Conservation (phyloP, 139 green algal species). For the Volvox africanus region DNA sequence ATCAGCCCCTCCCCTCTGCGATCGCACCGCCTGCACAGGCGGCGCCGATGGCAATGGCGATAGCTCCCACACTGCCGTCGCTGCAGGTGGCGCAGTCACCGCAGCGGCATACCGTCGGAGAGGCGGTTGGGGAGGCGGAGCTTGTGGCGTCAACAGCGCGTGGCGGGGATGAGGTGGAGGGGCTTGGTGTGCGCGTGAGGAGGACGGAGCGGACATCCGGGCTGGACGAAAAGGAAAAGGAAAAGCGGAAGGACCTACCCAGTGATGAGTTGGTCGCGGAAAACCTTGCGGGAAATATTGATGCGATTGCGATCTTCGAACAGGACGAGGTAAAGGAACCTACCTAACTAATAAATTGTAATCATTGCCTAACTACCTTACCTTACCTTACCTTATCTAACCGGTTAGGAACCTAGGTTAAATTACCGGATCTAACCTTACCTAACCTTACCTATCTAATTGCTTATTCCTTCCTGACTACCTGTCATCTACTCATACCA, state of each 20-base stretch:
- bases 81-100: not conserved
- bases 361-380: not conserved
- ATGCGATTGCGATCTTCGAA: slow-evolving; percentile 30
- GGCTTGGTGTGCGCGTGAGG: not conserved
- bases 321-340: not conserved
- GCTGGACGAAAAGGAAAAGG: not conserved
- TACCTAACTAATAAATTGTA: too few species aligned
- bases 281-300: slow-evolving; percentile 28
- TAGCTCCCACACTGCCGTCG: not conserved
- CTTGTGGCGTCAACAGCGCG: too few species aligned
- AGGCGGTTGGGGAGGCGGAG: not conserved
- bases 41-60: not conserved
- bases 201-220: not conserved
- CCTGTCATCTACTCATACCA: not conserved
- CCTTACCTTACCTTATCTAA: not conserved
- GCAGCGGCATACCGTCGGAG: not conserved
- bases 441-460: not conserved
- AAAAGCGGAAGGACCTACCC: not conserved
- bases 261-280: slow-evolving; percentile 8
- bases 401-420: too few species aligned
- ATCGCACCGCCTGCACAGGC: not conserved
- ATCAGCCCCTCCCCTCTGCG: not conserved
- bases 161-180: not conserved
- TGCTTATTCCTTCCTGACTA: not conserved
- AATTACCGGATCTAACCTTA: too few species aligned